A percentile compares a stretch with the other conserved stretches of the same genome.
phyloP scores from a whole-genome alignment of 768 basidiomycete genomes.

The Hericium coralloides region DNA sequence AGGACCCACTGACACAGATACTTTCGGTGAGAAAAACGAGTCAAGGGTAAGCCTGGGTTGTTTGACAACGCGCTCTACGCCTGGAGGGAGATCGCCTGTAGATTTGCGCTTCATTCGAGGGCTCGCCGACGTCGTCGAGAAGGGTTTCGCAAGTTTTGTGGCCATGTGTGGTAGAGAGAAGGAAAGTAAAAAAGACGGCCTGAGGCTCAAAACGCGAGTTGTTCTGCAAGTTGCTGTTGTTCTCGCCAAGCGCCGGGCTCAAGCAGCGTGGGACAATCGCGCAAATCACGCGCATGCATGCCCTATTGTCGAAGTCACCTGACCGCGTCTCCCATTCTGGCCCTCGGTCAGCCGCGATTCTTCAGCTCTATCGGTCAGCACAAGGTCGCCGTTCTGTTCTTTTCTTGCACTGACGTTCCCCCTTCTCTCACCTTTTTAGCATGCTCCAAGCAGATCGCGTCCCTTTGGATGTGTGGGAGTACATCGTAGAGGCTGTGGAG shows the following conservation, averaged over 20 bases:
- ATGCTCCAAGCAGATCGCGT: neutral
- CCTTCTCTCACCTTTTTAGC: no score
- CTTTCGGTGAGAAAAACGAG: slow-evolving; percentile 24
- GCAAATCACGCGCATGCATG: slow-evolving; percentile 2
- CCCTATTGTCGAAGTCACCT: slow-evolving; percentile 1
- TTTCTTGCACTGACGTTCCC: no score
- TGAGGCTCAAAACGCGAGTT: neutral
- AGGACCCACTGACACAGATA: slow-evolving; percentile 10
- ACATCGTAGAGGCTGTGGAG: neutral
- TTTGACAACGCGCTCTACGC: slow-evolving; percentile 15
- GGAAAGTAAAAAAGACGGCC: neutral
- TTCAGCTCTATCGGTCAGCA: no score
- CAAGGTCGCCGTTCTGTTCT: no score
- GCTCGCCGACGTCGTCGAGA: neutral
- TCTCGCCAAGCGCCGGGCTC: neutral
- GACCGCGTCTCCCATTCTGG: neutral
- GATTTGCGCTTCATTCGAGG: slow-evolving; percentile 23
- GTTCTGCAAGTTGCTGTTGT: neutral
- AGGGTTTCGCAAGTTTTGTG: neutral
- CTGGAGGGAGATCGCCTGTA: slow-evolving; percentile 7
- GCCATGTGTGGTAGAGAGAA: neutral
- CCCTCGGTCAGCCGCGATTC: no score
- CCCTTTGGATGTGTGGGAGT: neutral
- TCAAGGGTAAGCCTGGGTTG: slow-evolving; percentile 25
- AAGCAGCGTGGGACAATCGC: neutral